A percentile compares a stretch with the other conserved stretches of the same genome.
Evolutionary conservation across 2,329 filamentous ascomycete genomes (phyloP).

Genomic region (Fusarium buharicum): DNA sequence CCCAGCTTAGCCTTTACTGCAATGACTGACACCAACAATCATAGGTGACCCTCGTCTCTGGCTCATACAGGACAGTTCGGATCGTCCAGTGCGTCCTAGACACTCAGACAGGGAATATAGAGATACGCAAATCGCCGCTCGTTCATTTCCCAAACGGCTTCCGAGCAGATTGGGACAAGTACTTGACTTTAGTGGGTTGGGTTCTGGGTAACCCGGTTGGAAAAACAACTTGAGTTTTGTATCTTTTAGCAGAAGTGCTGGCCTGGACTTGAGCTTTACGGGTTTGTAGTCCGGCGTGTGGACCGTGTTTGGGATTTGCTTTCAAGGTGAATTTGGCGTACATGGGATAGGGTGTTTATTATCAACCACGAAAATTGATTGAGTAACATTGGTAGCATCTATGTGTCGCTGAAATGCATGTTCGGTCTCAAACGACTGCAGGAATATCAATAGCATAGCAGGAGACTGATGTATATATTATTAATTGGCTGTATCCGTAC

Average conservation of each 20-base stretch:
- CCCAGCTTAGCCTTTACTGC: not conserved
- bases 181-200: not conserved
- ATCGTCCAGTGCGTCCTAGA: not conserved
- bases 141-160: not conserved
- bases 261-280: too few relatives aligned
- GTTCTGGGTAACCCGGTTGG: not conserved
- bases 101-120: not conserved
- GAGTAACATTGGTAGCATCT: too few relatives aligned
- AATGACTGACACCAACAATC: not conserved
- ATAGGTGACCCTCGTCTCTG: not conserved
- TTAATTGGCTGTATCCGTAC: too few relatives aligned
- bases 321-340: too few relatives aligned
- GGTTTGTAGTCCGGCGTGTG: too few relatives aligned
- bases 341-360: too few relatives aligned
- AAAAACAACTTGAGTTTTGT: not conserved
- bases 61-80: not conserved
- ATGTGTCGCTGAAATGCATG: too few relatives aligned
- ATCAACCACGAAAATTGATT: too few relatives aligned
- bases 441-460: too few relatives aligned
- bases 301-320: too few relatives aligned
- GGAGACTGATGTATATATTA: too few relatives aligned
- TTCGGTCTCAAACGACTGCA: too few relatives aligned
- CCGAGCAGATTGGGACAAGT: not conserved
- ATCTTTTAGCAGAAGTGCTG: not conserved
- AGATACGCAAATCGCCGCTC: not conserved